Evolutionary conservation across 164 flowering plant species (phyloP).

Genomic region (Magnolia sinica): DNA sequence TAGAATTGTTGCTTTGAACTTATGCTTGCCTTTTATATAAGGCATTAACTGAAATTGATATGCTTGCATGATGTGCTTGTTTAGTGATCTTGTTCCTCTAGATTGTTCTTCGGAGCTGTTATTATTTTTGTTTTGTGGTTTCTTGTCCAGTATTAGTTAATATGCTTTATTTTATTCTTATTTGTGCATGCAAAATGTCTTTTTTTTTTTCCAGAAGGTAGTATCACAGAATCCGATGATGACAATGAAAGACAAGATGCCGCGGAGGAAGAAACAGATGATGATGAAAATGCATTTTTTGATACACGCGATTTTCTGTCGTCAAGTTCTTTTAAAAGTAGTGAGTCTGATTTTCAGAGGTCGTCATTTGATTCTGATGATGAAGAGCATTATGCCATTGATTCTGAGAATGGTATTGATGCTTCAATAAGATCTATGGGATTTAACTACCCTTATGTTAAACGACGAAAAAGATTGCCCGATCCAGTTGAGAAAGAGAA

Average conservation of each 20-base stretch:
- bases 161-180: not conserved
- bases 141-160: not conserved
- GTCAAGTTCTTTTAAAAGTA: conserved; percentile 88
- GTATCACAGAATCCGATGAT: conserved; percentile 80
- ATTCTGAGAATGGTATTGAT: conserved; percentile 58
- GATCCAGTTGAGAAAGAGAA: conserved; percentile 92
- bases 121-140: not conserved
- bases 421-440: conserved; percentile 56
- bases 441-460: conserved; percentile 57
- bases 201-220: conserved; percentile 52
- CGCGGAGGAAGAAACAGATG: conserved; percentile 88
- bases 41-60: too few relatives aligned
- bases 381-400: conserved; percentile 42
- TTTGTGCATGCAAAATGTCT: not conserved
- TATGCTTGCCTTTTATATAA: too few relatives aligned
- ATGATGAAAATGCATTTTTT: conserved; percentile 82
- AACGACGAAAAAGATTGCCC: conserved; percentile 88
- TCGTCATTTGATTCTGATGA: conserved; percentile 79
- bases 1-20: too few relatives aligned
- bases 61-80: too few relatives aligned
- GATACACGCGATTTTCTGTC: conserved; percentile 93
- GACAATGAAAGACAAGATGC: conserved; percentile 86
- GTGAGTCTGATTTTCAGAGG: conserved; percentile 64
- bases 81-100: not conserved
- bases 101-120: not conserved